Percentiles rank a stretch among this genome's conserved stretches.
These are phyloP conservation scores for Sporothrix sp. DNA, from an alignment of 2,329 filamentous ascomycete species.

Conservation along the genomic window DNA sequence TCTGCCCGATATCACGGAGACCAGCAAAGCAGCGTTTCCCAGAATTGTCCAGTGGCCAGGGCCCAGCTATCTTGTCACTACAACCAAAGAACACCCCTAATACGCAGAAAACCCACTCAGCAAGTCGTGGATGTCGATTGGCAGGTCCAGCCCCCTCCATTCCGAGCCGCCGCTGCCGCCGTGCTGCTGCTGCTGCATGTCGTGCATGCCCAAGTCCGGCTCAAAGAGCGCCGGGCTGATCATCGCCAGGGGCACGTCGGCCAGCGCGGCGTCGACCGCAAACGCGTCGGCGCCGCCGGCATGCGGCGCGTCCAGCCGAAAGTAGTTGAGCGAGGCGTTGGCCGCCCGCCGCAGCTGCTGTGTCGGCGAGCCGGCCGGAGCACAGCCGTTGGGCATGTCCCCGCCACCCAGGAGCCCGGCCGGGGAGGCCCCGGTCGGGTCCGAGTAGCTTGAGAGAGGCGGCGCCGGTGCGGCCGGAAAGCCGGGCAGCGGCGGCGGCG, in stretches of 20 bases:
- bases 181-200: background rate
- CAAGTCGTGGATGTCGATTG: conserved; percentile 6
- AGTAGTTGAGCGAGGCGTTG: background rate
- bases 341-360: background rate
- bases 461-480: no score
- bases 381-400: background rate
- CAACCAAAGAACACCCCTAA: background rate
- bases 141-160: conserved; percentile 3
- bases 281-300: background rate
- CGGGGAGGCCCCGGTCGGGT: background rate
- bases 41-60: no score
- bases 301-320: background rate
- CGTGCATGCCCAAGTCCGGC: background rate
- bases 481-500: no score
- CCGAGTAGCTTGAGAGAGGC: background rate
- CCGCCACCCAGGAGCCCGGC: background rate
- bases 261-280: background rate
- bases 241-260: background rate
- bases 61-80: no score
- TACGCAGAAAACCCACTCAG: conserved; percentile 3
- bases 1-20: no score
- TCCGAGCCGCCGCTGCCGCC: background rate
- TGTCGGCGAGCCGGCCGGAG: no score
- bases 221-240: background rate
- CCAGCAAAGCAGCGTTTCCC: no score